These are phyloP conservation scores for Arctium lappa DNA, from an alignment of 129 eudicot species.

Conservation along the genomic window DNA sequence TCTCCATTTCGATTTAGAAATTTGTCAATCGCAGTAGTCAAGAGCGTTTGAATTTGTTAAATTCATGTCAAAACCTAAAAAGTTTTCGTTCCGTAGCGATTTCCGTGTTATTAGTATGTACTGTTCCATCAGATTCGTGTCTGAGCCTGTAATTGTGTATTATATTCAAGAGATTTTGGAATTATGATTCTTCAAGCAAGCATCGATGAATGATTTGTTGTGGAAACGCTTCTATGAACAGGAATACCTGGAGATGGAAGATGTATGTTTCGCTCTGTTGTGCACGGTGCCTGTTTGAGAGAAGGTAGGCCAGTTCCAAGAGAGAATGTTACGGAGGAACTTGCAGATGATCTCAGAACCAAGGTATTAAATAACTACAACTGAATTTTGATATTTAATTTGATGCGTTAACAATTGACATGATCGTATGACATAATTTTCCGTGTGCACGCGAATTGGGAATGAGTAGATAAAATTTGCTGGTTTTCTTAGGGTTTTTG, in stretches of 20 bases:
- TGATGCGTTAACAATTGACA: background rate
- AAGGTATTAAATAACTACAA: constrained; percentile 29
- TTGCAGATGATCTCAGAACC: constrained; percentile 82
- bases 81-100: constrained; percentile 34
- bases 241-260: constrained; percentile 94
- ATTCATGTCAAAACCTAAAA: constrained; percentile 43
- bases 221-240: constrained; percentile 15
- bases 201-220: constrained; percentile 3
- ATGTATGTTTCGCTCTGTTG: constrained; percentile 86
- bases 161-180: background rate
- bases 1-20: background rate
- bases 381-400: background rate
- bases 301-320: constrained; percentile 65
- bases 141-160: background rate
- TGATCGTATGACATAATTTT: background rate
- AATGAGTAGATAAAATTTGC: background rate
- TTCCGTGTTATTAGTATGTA: constrained; percentile 50
- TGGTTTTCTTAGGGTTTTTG: background rate
- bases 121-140: constrained; percentile 2
- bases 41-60: background rate
- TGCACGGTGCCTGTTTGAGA: constrained; percentile 75
- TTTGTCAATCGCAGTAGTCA: background rate
- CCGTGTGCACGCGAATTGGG: background rate
- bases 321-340: constrained; percentile 56
- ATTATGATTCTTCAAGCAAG: background rate